Conservation (phyloP, 768 basidiomycete genomes). For the Pisolithus marmoratus region DNA sequence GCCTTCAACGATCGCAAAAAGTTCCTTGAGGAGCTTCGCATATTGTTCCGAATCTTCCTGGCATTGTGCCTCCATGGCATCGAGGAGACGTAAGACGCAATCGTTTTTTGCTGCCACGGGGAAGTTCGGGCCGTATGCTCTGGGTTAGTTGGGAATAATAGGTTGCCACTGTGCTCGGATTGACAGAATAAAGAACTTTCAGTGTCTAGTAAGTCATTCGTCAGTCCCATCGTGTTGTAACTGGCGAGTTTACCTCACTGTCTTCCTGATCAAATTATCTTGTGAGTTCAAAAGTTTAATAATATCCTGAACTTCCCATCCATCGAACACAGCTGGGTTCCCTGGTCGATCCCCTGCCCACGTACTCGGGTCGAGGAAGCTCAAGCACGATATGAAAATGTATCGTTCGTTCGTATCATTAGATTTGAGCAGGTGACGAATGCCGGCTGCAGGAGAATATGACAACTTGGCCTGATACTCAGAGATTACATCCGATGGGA, state of each 20-base stretch:
- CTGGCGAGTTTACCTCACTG: slow-evolving; percentile 34
- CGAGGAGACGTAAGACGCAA: slow-evolving; percentile 43
- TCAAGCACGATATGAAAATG: slow-evolving; percentile 60
- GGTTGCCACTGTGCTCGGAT: slow-evolving; percentile 49
- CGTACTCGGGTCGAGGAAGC: slow-evolving; percentile 46
- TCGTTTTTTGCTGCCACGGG: slow-evolving; percentile 36
- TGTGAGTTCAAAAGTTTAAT: slow-evolving; percentile 61
- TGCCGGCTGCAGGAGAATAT: slow-evolving; percentile 33
- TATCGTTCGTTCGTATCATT: slow-evolving; percentile 55
- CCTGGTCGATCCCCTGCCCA: slow-evolving; percentile 65
- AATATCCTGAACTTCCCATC: slow-evolving; percentile 65
- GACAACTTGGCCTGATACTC: slow-evolving; percentile 8
- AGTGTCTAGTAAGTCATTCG: slow-evolving; percentile 44
- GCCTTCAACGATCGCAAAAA: slow-evolving; percentile 35
- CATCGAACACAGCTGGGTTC: slow-evolving; percentile 52
- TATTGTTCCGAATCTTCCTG: slow-evolving; percentile 53
- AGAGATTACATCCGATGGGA: slow-evolving; percentile 14
- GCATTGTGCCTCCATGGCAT: slow-evolving; percentile 44
- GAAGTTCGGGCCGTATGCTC: slow-evolving; percentile 28
- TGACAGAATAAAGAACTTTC: slow-evolving; percentile 50
- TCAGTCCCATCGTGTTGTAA: not conserved
- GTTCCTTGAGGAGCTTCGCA: slow-evolving; percentile 42
- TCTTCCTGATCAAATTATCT: slow-evolving; percentile 53
- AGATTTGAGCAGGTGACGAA: slow-evolving; percentile 57
- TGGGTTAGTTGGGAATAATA: slow-evolving; percentile 45